Evolutionary conservation across 441 rosid species (phyloP).

Genomic region (Erodium chrysanthum): DNA sequence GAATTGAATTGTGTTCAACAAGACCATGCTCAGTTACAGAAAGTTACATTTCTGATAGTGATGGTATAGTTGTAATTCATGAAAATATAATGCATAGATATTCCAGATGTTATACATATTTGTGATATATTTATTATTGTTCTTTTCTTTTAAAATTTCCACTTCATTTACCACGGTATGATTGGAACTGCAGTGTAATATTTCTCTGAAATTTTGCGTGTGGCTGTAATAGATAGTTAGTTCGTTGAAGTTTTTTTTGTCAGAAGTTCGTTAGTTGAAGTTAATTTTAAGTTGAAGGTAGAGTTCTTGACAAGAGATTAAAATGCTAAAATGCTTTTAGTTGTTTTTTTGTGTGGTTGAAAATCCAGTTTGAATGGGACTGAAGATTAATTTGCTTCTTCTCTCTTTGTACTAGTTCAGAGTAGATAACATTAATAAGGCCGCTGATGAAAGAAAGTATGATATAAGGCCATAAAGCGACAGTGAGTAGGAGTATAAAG

Average conservation of each 20-base stretch:
- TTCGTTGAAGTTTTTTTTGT: background rate
- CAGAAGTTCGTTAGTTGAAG: background rate
- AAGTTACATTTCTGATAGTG: background rate
- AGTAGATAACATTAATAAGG: background rate
- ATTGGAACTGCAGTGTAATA: background rate
- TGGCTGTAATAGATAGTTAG: background rate
- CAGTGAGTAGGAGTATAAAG: background rate
- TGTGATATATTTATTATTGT: background rate
- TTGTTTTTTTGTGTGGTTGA: background rate
- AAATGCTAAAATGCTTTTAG: background rate
- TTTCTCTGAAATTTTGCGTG: background rate
- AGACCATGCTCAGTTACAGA: background rate
- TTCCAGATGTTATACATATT: background rate
- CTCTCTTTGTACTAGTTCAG: background rate
- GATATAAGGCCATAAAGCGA: slow-evolving; percentile 1
- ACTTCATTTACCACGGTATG: background rate
- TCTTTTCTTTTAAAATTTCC: background rate
- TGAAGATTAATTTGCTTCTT: background rate
- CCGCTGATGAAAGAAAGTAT: too few relatives aligned
- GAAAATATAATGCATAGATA: background rate
- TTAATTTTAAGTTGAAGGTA: background rate
- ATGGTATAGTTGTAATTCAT: slow-evolving; percentile 1
- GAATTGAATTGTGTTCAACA: background rate
- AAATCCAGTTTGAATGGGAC: background rate
- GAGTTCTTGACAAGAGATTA: background rate